These are phyloP conservation scores for Blakeslea trispora DNA, from an alignment of 371 early-diverging fungal species.

Conservation along the genomic window DNA sequence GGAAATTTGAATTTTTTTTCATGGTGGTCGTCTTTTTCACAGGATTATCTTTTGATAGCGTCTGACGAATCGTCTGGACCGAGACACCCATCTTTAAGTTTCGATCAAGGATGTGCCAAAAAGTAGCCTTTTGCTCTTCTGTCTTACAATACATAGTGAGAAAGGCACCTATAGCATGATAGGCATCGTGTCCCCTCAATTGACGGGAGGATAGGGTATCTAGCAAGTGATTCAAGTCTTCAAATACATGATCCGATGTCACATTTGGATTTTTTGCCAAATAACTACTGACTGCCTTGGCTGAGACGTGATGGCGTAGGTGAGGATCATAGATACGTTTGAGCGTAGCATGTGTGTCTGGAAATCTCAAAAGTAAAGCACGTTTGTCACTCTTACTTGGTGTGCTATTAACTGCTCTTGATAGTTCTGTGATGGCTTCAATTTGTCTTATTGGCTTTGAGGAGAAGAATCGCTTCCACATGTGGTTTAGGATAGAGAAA, in stretches of 20 bases:
- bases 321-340: constrained; percentile 57
- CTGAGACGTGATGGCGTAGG: constrained; percentile 37
- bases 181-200: constrained; percentile 45
- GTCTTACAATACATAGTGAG: constrained; percentile 30
- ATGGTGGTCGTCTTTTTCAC: background rate
- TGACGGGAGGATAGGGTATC: constrained; percentile 49
- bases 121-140: constrained; percentile 30
- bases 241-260: background rate
- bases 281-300: constrained; percentile 25
- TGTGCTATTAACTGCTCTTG: constrained; percentile 34
- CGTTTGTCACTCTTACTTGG: constrained; percentile 38
- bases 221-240: constrained; percentile 28
- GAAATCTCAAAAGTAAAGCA: constrained; percentile 27
- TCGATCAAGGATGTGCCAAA: constrained; percentile 56
- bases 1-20: constrained; percentile 2
- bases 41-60: constrained; percentile 20
- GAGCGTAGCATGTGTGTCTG: constrained; percentile 39
- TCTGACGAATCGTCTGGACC: constrained; percentile 31
- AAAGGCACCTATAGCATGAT: constrained; percentile 42
- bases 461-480: constrained; percentile 11
- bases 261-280: constrained; percentile 10
- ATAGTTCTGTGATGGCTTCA: constrained; percentile 32
- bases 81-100: constrained; percentile 60
- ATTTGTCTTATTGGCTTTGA: constrained; percentile 26
- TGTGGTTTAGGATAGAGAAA: background rate